Base-by-base conservation (phyloP, 116 monocot species). In the Trichopus zeylanicus region DNA sequence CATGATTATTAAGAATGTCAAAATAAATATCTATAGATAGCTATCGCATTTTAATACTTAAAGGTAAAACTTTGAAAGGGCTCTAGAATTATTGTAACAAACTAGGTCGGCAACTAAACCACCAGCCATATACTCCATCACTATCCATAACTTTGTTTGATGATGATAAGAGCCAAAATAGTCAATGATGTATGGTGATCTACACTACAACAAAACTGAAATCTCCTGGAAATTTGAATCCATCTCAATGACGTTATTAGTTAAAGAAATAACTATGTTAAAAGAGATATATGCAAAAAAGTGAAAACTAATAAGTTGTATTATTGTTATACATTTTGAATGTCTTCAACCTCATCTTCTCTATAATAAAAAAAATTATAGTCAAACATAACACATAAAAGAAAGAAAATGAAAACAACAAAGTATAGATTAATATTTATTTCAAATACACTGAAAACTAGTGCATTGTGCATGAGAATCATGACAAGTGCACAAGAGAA, bases 41-140 rank as follows among this genome's bases (percentile, higher is more conserved):
- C 6, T 33, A 8, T 1, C 32, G 6, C n/a, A n/a, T n/a, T n/a
- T n/a, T n/a, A n/a, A n/a, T n/a, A n/a, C n/a, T n/a, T 27, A 46
- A 22, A 54, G 46, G 9, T 13, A 46, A n/a, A 55, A 42, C 28
- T 27, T 21, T 11, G 10, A 25, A 48, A 26, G n/a, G 30, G 46
- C 15, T 38, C 16, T 16, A 28, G 21, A 60, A 53, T 21, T 58
- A 25, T 25, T 35, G 31, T 60, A 63, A 65, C 75, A 42, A 76
- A 93, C 93, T 56, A 93, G 78, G 65, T 93, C 93, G 59, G 93
- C 93, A 66, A 93, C 94, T 39, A 86, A 94, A 55, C 94, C 89
- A 60, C 89, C 89, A 72, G 94, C 89, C 94, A 94, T 89, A 54
- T 89, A 94, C 59, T 94, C 94, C 89, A 89, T 94, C 20, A 89